Conservation (phyloP, 306 rosid species). For the Gillenia trifoliata region DNA sequence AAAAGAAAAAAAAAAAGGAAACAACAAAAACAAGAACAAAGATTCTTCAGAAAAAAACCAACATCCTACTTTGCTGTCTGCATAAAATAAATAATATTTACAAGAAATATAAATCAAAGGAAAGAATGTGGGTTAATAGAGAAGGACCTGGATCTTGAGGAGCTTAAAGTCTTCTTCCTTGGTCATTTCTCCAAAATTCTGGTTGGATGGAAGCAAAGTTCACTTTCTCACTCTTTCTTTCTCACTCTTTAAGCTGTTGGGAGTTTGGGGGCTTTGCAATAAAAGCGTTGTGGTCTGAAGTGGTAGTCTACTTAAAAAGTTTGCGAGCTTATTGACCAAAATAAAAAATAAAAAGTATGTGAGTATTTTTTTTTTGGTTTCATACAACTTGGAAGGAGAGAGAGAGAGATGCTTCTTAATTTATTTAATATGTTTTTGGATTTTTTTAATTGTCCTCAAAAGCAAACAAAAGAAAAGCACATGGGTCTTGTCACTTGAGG, state of each 20-base stretch:
- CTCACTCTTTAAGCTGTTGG: not conserved
- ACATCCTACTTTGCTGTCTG: constrained; percentile 23
- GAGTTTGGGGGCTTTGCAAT: too few relatives aligned
- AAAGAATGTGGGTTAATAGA: constrained; percentile 26
- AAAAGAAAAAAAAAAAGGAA: constrained; percentile 17
- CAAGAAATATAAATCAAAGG: constrained; percentile 1
- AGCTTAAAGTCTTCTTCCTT: constrained; percentile 95
- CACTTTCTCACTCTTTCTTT: constrained; percentile 12
- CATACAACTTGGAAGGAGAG: not conserved
- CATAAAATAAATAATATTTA: not conserved
- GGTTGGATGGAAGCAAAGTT: constrained; percentile 34
- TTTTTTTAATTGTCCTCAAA: constrained; percentile 23
- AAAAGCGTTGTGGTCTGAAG: not conserved
- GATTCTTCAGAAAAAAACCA: constrained; percentile 41
- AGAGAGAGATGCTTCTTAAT: constrained; percentile 1
- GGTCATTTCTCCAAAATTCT: constrained; percentile 70
- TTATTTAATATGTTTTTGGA: not conserved
- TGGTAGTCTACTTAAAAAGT: not conserved
- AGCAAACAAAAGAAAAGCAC: constrained; percentile 45
- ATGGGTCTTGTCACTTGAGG: constrained; percentile 30
- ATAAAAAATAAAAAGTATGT: not conserved
- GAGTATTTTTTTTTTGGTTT: not conserved
- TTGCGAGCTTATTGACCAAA: too few relatives aligned
- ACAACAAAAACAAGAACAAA: constrained; percentile 29
- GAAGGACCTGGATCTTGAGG: constrained; percentile 84